Conservation (phyloP, 1,139 yeast species). For the Sugiyamaella novakii region DNA sequence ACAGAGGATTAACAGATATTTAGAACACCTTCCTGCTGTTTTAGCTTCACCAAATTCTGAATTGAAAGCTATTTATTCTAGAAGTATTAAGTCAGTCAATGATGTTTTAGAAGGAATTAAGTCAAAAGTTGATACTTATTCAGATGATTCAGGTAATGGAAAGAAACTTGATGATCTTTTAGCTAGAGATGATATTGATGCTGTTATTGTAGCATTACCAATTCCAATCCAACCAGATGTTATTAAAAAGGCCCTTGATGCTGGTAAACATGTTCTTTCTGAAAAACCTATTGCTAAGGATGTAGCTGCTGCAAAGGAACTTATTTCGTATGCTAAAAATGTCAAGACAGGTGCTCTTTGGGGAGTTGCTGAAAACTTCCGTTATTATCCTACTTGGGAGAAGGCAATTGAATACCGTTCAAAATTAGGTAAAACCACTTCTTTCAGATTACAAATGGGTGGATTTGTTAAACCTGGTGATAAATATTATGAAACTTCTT, state of each 20-base stretch:
- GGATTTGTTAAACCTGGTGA: slow-evolving; percentile 23
- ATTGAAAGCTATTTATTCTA: slow-evolving; percentile 30
- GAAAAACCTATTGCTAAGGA: slow-evolving; percentile 31
- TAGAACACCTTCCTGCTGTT: slow-evolving; percentile 31
- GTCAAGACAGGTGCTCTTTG: slow-evolving; percentile 21
- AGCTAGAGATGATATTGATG: slow-evolving; percentile 28
- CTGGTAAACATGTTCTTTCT: slow-evolving; percentile 31
- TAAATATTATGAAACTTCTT: slow-evolving; percentile 30
- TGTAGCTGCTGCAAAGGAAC: slow-evolving; percentile 25
- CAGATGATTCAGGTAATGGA: slow-evolving; percentile 23
- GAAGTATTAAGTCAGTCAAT: slow-evolving; percentile 26
- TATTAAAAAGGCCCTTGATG: slow-evolving; percentile 26
- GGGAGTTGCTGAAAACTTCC: slow-evolving; percentile 27
- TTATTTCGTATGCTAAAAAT: slow-evolving; percentile 21
- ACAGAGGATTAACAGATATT: too few species aligned
- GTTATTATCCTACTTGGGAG: slow-evolving; percentile 23
- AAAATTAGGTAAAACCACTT: slow-evolving; percentile 23
- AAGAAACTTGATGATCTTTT: slow-evolving; percentile 27
- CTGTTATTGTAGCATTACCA: slow-evolving; percentile 30
- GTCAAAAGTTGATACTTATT: slow-evolving; percentile 22
- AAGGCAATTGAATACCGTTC: slow-evolving; percentile 19
- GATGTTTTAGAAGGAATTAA: slow-evolving; percentile 20
- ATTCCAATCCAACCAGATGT: slow-evolving; percentile 27
- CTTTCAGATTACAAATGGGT: slow-evolving; percentile 23
- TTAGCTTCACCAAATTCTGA: slow-evolving; percentile 24